Evolutionary conservation across 179 eudicot species (phyloP), one percentile per base, ranked within the genome.

Genomic region (Beta corolliflora): DNA sequence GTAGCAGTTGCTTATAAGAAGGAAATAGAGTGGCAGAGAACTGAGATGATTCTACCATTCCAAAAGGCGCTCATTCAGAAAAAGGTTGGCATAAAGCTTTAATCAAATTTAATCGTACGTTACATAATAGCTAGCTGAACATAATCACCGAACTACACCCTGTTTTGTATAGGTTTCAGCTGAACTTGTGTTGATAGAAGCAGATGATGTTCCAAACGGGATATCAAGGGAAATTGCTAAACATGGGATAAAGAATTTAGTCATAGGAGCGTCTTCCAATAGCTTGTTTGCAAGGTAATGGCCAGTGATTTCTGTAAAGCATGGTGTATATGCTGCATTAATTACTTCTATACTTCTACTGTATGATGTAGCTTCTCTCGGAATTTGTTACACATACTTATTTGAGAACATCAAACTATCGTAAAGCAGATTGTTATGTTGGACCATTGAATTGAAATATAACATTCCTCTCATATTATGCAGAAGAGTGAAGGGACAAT

Each of bases 1-100:
- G 83, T 96, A 36, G 99, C 85, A 23, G 85, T 77, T 46, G 95
- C 98, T 54, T 96, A 86, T 76, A 91, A 70, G 83, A 88, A 88
- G 76, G 99, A 96, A 81, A 83, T 90, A n/a, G 94, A 91, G 82
- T 92, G 94, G 95, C 96, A 91, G 83, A 88, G 86, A 78, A 86
- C 78, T 31, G 90, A 91, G 81, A 89, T 88, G 90, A 91, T 96
- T 81, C 84, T 85, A n/a, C 98, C 95, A 50, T 91, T 83, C 86
- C 89, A 91, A 82, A 88, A 50, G 70, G 79, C 88, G 80, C 88
- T 92, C 70, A 79, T 41, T 72, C 77, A 55, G 54, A 89, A 80
- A 82, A 88, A 90, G 94, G 98, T 95, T 50, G 58, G 76, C 53
- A 50, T 46, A 15, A 79, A 53, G 18, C 70, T 76, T 60, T 31